Conservation (phyloP, 257 asterid species). For the Fraxinus quadrangulata region DNA sequence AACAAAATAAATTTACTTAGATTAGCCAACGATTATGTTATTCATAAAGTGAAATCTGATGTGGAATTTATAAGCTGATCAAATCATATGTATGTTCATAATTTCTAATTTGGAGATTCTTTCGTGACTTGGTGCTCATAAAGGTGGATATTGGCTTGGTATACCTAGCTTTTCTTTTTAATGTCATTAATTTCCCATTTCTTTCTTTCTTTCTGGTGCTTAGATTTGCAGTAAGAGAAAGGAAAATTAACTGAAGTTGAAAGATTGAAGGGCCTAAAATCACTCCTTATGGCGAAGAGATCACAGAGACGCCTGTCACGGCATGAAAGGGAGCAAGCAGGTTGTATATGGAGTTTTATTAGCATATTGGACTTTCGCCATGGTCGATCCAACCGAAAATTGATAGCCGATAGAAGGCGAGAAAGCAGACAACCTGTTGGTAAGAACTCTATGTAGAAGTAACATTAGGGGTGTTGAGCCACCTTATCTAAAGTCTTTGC, state of each 20-base stretch:
- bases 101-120: not conserved
- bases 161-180: not conserved
- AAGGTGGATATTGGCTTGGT: not conserved
- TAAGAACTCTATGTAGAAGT: slow-evolving; percentile 36
- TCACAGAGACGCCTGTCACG: slow-evolving; percentile 54
- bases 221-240: slow-evolving; percentile 31
- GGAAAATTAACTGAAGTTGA: slow-evolving; percentile 24
- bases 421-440: slow-evolving; percentile 49
- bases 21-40: not conserved
- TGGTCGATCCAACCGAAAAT: slow-evolving; percentile 65
- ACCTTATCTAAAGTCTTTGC: not conserved
- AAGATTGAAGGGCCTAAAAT: slow-evolving; percentile 26
- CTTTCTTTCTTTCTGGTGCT: slow-evolving; percentile 12
- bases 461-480: not conserved
- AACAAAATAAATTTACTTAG: not conserved
- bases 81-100: not conserved
- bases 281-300: slow-evolving; percentile 69
- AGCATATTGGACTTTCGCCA: slow-evolving; percentile 79
- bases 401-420: slow-evolving; percentile 70
- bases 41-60: not conserved
- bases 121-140: slow-evolving; percentile 5
- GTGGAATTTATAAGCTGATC: slow-evolving; percentile 21
- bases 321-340: slow-evolving; percentile 67
- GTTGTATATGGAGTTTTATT: slow-evolving; percentile 84
- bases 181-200: not conserved